Percentiles rank a stretch among this genome's conserved stretches.
Evolutionary conservation across 371 early-diverging fungal species (phyloP).

Genomic region (Rhizopus delemar): DNA sequence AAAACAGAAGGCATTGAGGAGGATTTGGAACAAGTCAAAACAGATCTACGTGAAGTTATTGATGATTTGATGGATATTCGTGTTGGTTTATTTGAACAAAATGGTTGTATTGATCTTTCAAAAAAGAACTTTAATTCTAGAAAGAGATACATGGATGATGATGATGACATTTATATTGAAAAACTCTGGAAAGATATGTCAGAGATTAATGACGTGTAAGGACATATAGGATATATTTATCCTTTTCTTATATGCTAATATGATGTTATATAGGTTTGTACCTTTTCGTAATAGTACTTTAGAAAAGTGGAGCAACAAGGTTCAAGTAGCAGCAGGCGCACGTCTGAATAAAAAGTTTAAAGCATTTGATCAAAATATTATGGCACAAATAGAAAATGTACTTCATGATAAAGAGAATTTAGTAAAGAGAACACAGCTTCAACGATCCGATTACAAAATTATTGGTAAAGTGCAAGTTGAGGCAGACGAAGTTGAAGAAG

Average conservation of each 20-base stretch:
- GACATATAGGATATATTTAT: not conserved
- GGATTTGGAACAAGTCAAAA: slow-evolving; percentile 33
- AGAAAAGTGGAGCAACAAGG: slow-evolving; percentile 92
- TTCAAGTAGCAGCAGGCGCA: slow-evolving; percentile 73
- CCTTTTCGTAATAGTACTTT: slow-evolving; percentile 82
- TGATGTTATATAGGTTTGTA: slow-evolving; percentile 44
- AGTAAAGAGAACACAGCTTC: slow-evolving; percentile 82
- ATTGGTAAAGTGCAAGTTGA: slow-evolving; percentile 48
- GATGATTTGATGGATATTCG: slow-evolving; percentile 53
- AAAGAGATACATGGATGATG: slow-evolving; percentile 54
- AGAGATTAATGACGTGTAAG: slow-evolving; percentile 57
- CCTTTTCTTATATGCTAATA: not conserved
- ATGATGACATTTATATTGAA: slow-evolving; percentile 57
- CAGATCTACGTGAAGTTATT: slow-evolving; percentile 42
- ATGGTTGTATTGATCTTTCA: slow-evolving; percentile 38
- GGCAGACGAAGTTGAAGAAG: slow-evolving; percentile 15
- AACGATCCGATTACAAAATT: slow-evolving; percentile 69
- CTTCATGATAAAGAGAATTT: slow-evolving; percentile 76
- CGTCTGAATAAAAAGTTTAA: slow-evolving; percentile 88
- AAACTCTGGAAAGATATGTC: slow-evolving; percentile 66
- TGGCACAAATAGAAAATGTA: slow-evolving; percentile 78
- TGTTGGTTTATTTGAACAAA: slow-evolving; percentile 33
- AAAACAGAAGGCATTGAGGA: slow-evolving; percentile 33
- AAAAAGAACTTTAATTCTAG: slow-evolving; percentile 32
- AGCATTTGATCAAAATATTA: slow-evolving; percentile 84